Conservation (phyloP, 1,284 basidiomycete species). For the Pseudozyma tsukubaensis region DNA sequence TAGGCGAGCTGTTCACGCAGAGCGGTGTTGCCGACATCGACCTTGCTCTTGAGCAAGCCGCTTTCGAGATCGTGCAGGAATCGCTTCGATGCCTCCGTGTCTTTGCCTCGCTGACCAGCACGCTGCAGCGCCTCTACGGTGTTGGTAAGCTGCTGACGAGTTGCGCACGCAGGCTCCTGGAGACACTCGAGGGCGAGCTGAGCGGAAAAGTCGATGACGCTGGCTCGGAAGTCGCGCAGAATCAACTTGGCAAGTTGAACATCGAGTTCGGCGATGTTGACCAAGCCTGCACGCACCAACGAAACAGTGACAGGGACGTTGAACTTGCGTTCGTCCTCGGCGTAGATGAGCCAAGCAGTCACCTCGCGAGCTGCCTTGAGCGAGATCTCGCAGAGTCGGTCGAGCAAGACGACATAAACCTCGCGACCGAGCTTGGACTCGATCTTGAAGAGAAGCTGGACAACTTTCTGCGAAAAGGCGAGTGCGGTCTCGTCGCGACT, state of each 20-base stretch:
- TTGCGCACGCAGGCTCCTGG: conserved; percentile 77
- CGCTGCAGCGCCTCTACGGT: conserved; percentile 82
- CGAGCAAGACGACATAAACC: conserved; percentile 84
- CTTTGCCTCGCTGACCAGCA: conserved; percentile 77
- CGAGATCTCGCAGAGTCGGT: conserved; percentile 87
- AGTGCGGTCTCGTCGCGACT: conserved; percentile 88
- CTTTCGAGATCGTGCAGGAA: conserved; percentile 75
- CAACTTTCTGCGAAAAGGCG: conserved; percentile 92
- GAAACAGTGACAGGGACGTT: conserved; percentile 93
- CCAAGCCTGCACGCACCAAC: conserved; percentile 83
- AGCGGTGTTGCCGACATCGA: conserved; percentile 58
- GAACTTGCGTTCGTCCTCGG: conserved; percentile 93
- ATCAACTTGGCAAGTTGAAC: conserved; percentile 90
- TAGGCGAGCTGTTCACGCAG: conserved; percentile 73
- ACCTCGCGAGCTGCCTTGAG: conserved; percentile 96
- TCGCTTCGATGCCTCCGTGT: conserved; percentile 79
- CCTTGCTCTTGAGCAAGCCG: conserved; percentile 68
- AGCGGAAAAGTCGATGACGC: conserved; percentile 83
- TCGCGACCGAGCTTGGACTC: conserved; percentile 61
- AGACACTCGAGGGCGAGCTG: conserved; percentile 88
- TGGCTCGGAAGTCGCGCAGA: conserved; percentile 78
- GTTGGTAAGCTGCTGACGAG: conserved; percentile 82
- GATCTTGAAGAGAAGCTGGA: conserved; percentile 71
- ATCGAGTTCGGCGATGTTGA: conserved; percentile 84
- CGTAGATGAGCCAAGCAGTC: conserved; percentile 94